A percentile compares a stretch with the other conserved stretches of the same genome.
Conservation (phyloP, 345 rosid genomes). For the Boechera stricta region DNA sequence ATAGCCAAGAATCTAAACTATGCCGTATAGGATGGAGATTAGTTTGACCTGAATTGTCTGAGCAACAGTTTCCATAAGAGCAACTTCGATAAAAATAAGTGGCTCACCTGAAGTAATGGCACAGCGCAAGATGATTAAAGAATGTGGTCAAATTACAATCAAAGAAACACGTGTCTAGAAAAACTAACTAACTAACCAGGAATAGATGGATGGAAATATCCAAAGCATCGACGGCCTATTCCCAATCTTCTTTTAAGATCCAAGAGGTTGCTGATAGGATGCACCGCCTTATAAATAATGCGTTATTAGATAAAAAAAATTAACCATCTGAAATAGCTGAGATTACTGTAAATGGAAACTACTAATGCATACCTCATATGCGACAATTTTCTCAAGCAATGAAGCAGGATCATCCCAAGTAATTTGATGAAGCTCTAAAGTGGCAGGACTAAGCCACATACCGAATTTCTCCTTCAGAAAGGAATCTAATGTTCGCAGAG, state of each 20-base stretch:
- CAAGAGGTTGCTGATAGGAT: conserved; percentile 89
- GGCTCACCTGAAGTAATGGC: conserved; percentile 72
- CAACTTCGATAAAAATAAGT: conserved; percentile 98
- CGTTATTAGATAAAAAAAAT: background rate
- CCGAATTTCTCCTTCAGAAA: conserved; percentile 81
- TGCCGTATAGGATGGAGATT: background rate
- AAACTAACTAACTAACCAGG: conserved; percentile 62
- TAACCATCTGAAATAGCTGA: background rate
- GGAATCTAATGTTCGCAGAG: conserved; percentile 77
- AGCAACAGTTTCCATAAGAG: conserved; percentile 76
- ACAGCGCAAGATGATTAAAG: background rate
- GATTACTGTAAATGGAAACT: background rate
- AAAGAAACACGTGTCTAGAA: conserved; percentile 11
- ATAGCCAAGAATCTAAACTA: conserved; percentile 10
- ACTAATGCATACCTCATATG: conserved; percentile 70
- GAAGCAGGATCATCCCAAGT: conserved; percentile 97
- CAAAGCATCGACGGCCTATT: conserved; percentile 86
- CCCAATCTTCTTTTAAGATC: conserved; percentile 95
- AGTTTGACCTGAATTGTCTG: conserved; percentile 74
- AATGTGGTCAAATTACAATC: conserved; percentile 11
- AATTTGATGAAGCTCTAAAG: conserved; percentile 88
- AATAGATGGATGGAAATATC: conserved; percentile 87
- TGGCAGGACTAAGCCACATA: conserved; percentile 94
- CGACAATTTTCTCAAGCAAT: conserved; percentile 92
- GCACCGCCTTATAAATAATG: conserved; percentile 70